Evolutionary conservation across 441 rosid genomes (phyloP), one percentile per base, ranked within the genome.

Genomic region (Macaranga tanarius): DNA sequence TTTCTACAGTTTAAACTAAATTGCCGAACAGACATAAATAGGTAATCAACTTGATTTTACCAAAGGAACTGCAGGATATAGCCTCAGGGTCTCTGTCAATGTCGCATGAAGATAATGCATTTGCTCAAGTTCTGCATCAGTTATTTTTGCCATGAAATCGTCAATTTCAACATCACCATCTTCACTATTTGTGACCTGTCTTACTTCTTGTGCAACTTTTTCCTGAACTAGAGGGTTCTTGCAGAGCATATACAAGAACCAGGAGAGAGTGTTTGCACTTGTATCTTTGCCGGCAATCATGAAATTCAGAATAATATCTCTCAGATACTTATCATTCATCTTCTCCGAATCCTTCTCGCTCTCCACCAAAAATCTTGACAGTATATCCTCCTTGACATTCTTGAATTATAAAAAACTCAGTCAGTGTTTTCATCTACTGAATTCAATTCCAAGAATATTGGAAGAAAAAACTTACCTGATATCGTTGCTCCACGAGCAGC

Each of bases 31-130:
- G 47, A 42, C 1, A 42, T 42, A 42, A 42, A 42, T n/a, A 42
- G 47, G 7, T 25, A 7, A 15, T 40, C 28, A 42, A 62, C 28
- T 34, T 34, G 6, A 34, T 34, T 25, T 72, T 87, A 92, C 97
- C 77, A 83, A 20, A 17, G 97, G 97, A 38, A 88, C 96, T 10
- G 85, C 75, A 75, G 96, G 97, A 77, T 86, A 88, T 2, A 92
- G 82, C 82, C 98, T 85, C 73, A 89, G 79, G 64, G 97, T 90
- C 84, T 92, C 98, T 10, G 92, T 81, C 77, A 92, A 77, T 10
- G 95, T 74, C 16, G 97, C 96, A 63, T 90, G 97, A 69, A 94
- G 97, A 79, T 90, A 88, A 16, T 87, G 95, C 96, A 89, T 86
- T 64, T 68, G 65, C n/a, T 90, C 88, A 5, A 92, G 91, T 56